These are phyloP conservation scores for Lagerstroemia speciosa DNA, from an alignment of 345 rosid species.

Conservation along the genomic window DNA sequence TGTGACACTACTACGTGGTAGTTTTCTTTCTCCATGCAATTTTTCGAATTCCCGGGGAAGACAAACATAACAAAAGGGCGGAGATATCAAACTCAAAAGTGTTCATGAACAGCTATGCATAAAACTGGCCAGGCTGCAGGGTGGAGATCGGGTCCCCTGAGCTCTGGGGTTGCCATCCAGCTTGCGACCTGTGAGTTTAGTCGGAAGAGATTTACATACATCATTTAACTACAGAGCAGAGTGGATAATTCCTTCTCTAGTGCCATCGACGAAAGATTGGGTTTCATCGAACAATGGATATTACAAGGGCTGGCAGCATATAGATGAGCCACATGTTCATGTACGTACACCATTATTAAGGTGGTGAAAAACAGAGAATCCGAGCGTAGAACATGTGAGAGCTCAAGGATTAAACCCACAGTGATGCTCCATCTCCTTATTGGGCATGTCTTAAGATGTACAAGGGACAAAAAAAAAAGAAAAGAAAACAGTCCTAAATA, in stretches of 20 bases:
- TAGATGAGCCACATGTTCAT: not conserved
- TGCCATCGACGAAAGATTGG: too few relatives aligned
- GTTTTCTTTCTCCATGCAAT: too few relatives aligned
- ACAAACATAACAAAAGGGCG: too few relatives aligned
- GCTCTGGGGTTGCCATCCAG: not conserved
- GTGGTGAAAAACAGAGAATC: not conserved
- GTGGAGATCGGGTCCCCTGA: slow-evolving; percentile 19
- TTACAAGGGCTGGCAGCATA: too few relatives aligned
- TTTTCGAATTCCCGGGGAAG: too few relatives aligned
- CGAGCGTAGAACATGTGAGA: not conserved
- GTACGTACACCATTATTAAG: not conserved
- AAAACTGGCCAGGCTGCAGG: slow-evolving; percentile 42
- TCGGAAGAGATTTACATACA: not conserved
- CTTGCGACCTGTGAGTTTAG: too few relatives aligned
- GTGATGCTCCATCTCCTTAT: not conserved
- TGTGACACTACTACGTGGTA: too few relatives aligned
- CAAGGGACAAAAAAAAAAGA: not conserved
- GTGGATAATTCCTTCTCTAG: too few relatives aligned
- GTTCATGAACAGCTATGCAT: slow-evolving; percentile 38
- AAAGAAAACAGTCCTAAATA: too few relatives aligned
- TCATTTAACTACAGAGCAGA: not conserved
- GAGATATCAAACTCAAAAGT: not conserved
- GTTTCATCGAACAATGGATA: too few relatives aligned
- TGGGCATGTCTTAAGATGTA: not conserved
- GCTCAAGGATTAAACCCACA: not conserved